phyloP scores from a whole-genome alignment of 345 rosid species.

The Eucalyptus dawsonii region DNA sequence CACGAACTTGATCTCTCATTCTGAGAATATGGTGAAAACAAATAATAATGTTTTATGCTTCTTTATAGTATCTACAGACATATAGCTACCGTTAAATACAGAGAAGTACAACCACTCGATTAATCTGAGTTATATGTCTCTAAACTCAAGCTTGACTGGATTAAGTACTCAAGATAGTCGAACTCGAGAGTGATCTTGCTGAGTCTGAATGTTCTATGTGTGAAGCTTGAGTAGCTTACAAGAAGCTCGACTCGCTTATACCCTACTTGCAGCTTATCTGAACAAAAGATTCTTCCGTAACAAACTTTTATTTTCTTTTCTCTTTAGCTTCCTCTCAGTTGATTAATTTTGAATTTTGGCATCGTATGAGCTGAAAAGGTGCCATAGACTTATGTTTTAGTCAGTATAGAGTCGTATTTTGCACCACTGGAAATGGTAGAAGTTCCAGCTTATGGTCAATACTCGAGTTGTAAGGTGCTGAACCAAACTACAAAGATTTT shows the following conservation, averaged over 20 bases:
- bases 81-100: background rate
- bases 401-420: background rate
- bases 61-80: background rate
- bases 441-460: conserved; percentile 19
- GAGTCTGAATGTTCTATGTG: background rate
- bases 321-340: background rate
- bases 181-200: background rate
- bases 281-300: background rate
- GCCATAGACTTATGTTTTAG: background rate
- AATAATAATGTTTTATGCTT: background rate
- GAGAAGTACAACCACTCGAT: background rate
- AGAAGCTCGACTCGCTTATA: background rate
- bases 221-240: background rate
- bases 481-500: background rate
- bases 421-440: background rate
- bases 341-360: background rate
- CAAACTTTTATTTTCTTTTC: background rate
- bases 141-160: background rate
- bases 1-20: background rate
- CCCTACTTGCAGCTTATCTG: background rate
- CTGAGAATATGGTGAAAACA: background rate
- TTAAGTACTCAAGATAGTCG: background rate
- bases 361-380: background rate
- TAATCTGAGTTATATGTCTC: background rate
- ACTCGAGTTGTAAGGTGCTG: background rate